phyloP scores from a whole-genome alignment of 2,329 filamentous ascomycete species.

The Lecanosticta acicola region DNA sequence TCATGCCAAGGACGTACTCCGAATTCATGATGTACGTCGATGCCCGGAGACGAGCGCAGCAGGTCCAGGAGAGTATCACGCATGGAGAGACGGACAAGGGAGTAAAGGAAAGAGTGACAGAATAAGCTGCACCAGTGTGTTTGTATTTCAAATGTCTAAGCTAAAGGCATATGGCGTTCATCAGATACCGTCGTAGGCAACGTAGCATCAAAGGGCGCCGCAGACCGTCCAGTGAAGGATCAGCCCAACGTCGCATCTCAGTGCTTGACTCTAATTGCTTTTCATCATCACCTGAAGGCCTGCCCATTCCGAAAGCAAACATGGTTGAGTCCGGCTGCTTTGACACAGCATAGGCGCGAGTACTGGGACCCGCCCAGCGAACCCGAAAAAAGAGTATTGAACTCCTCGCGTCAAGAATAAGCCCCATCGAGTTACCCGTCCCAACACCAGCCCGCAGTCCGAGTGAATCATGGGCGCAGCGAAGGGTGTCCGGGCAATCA shows the following conservation, averaged over 20 bases:
- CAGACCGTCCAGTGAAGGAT: constrained; percentile 42
- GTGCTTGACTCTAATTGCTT: constrained; percentile 98
- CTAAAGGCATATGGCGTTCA: constrained; percentile 2
- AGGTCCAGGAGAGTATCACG: constrained; percentile 43
- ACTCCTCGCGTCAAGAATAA: constrained; percentile 99
- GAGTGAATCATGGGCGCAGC: constrained; percentile 17
- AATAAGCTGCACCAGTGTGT: constrained; percentile 15
- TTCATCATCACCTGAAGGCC: constrained; percentile 77
- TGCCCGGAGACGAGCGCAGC: constrained; percentile 51
- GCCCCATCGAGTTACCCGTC: constrained; percentile 98
- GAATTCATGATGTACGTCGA: constrained; percentile 63
- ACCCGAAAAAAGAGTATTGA: constrained; percentile 43
- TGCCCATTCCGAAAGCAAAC: constrained; percentile 13
- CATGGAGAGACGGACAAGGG: constrained; percentile 28
- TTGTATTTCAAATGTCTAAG: neutral
- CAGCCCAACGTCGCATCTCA: constrained; percentile 52
- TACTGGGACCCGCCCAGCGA: constrained; percentile 28
- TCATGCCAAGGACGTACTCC: constrained; percentile 59
- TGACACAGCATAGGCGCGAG: constrained; percentile 54
- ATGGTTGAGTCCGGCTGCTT: constrained; percentile 57
- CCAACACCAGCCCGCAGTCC: constrained; percentile 23
- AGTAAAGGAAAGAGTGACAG: constrained; percentile 26
- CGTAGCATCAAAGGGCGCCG: constrained; percentile 30
- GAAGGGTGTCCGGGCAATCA: constrained; percentile 63
- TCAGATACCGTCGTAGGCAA: constrained; percentile 35